Percentiles rank a stretch among this genome's conserved stretches.
Evolutionary conservation across 2,329 filamentous ascomycete genomes (phyloP).

Genomic region (Nannizziopsis arthrosporioides): DNA sequence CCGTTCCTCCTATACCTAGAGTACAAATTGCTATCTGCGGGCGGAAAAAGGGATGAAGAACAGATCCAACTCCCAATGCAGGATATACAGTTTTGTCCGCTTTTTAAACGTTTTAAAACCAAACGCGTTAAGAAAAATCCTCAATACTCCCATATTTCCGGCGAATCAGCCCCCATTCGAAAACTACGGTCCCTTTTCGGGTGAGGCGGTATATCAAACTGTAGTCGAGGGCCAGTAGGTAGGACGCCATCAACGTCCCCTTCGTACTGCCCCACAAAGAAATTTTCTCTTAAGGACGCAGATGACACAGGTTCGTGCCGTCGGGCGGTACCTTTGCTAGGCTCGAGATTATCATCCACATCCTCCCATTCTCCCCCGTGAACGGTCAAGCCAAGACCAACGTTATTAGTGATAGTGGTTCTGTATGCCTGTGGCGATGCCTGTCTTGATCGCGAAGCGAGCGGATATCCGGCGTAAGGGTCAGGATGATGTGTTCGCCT

Average conservation of each 20-base stretch:
- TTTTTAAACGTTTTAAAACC: background rate
- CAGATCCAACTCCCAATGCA: too few species aligned
- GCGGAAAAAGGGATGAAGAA: too few species aligned
- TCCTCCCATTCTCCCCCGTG: conserved; percentile 8
- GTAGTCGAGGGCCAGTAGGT: conserved; percentile 4
- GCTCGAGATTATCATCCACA: conserved; percentile 1
- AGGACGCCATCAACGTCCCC: conserved; percentile 9
- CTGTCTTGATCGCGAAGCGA: background rate
- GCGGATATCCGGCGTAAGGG: background rate
- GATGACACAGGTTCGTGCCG: background rate
- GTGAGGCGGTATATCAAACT: conserved; percentile 7
- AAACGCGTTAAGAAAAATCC: background rate
- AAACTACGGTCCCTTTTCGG: background rate
- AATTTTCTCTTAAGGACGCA: background rate
- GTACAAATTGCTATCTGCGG: too few species aligned
- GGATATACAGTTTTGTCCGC: too few species aligned
- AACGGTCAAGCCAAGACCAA: background rate
- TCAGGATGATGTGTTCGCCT: background rate
- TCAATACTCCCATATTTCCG: background rate
- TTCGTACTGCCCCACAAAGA: conserved; percentile 8
- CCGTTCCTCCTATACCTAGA: too few species aligned
- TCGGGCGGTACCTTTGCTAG: background rate
- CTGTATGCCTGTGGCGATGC: background rate
- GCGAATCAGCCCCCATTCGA: background rate
- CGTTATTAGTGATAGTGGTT: background rate